Percentiles rank a stretch among this genome's conserved stretches.
Evolutionary conservation across 805 yeast genomes (phyloP).

Genomic region (Lipomyces sp.): DNA sequence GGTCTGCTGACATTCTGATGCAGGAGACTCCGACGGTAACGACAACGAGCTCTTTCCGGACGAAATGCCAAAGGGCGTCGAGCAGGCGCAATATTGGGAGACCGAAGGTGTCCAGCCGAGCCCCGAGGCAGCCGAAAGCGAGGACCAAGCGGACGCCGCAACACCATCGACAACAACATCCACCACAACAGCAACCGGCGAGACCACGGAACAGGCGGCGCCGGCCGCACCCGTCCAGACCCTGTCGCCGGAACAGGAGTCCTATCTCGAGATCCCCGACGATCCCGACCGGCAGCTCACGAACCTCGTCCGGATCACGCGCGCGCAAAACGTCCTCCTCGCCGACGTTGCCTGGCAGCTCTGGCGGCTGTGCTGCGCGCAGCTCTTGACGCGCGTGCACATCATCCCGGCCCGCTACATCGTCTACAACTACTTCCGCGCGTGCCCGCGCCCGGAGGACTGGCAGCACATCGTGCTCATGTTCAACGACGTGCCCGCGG

Average conservation of each 20-base stretch:
- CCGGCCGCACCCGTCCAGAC: too few species aligned
- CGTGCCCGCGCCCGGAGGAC: slow-evolving; percentile 7
- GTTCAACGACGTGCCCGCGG: slow-evolving; percentile 14
- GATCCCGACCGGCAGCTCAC: slow-evolving; percentile 13
- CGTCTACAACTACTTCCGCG: slow-evolving; percentile 22
- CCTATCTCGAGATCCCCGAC: slow-evolving; percentile 4
- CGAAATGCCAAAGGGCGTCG: too few species aligned
- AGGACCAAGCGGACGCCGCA: too few species aligned
- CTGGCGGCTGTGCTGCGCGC: slow-evolving; percentile 15
- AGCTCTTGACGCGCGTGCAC: slow-evolving; percentile 3
- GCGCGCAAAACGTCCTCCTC: slow-evolving; percentile 5
- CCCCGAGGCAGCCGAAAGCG: too few species aligned
- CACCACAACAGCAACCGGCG: slow-evolving; percentile 1
- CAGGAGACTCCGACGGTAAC: background rate
- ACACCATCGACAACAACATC: too few species aligned
- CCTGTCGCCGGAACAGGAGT: too few species aligned
- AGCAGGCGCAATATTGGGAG: too few species aligned
- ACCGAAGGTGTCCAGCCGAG: too few species aligned
- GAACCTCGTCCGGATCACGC: slow-evolving; percentile 7
- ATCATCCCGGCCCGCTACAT: slow-evolving; percentile 6
- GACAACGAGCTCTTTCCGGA: too few species aligned
- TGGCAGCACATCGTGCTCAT: slow-evolving; percentile 24
- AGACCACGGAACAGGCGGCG: background rate
- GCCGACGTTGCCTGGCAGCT: slow-evolving; percentile 15
- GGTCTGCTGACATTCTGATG: too few species aligned